Conservation (phyloP, 148 eudicot genomes). For the Arbutus unedo region DNA sequence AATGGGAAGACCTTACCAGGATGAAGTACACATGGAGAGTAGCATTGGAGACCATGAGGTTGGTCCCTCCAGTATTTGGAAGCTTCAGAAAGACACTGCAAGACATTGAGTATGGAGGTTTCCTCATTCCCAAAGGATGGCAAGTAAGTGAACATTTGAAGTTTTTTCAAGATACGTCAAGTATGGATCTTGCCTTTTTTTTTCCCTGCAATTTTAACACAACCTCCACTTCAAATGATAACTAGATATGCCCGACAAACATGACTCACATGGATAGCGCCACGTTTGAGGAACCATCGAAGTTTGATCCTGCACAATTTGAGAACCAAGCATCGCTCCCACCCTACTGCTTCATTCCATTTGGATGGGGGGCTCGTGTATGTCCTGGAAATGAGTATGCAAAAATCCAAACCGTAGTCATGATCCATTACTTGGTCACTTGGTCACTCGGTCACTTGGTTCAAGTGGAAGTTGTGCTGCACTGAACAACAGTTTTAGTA, state of each 20-base stretch:
- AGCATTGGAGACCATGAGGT: conserved; percentile 38
- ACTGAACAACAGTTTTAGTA: conserved; percentile 29
- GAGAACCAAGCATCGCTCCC: conserved; percentile 38
- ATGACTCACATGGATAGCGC: conserved; percentile 1
- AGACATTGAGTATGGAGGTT: conserved; percentile 41
- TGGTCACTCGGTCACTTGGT: conserved; percentile 35
- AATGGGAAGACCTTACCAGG: conserved; percentile 50
- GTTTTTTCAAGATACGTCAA: neutral
- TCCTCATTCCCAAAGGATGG: conserved; percentile 53
- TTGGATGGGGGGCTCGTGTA: conserved; percentile 47
- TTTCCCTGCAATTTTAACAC: neutral
- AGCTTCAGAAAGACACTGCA: conserved; percentile 34
- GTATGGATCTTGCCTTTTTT: neutral
- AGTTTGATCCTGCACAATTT: conserved; percentile 41
- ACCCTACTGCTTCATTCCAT: conserved; percentile 39
- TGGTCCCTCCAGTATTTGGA: conserved; percentile 41
- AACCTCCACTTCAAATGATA: neutral
- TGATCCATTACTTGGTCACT: conserved; percentile 41
- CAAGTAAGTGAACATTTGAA: conserved; percentile 31
- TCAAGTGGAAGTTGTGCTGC: conserved; percentile 42
- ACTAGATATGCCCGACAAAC: neutral
- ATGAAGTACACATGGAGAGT: conserved; percentile 58
- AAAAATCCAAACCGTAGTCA: conserved; percentile 38
- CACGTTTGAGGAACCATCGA: conserved; percentile 41
- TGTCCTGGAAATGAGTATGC: conserved; percentile 57